Base-by-base conservation (phyloP, 1,284 basidiomycete genomes). In the Cryptococcus depauperatus region DNA sequence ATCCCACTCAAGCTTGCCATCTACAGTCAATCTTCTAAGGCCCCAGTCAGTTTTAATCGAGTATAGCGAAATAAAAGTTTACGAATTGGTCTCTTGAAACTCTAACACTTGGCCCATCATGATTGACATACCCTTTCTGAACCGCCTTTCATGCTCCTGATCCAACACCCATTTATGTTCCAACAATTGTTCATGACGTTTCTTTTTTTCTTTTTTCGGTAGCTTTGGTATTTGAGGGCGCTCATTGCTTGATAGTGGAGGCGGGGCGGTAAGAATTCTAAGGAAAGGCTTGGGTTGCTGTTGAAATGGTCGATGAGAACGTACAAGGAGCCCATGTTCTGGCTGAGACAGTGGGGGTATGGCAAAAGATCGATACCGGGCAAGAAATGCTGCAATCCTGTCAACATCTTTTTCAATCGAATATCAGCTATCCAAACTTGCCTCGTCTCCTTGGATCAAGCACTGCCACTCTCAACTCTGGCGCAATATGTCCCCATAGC, bases 141-240 rank as follows among this genome's bases (percentile, higher is more conserved):
- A 61, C 22, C 61, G 29, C 33, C 59, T 33, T 34, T 64, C 59
- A 35, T 60, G 52, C 39, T 64, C 59, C 18, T 45, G 49, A 21
- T 64, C 56, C 22, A 64, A 43, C 2, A 58, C 51, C 43, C 50
- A 61, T 16, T 47, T 46, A 37, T 54, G 50, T 42, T 60, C 56
- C 6, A 57, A 27, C 14, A 60, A 40, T 22, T 54, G 43, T 18
- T 44, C 41, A 25, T 49, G 50, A n/a, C 29, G 51, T 26, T 26
- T 43, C 26, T 30, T 11, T 19, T 38, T 45, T 35, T 23, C 16
- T n/a, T 28, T 22, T 13, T 38, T 37, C 26, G 34, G 16, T 5
- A 42, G 14, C 13, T 38, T 35, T 14, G 32, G 32, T 16, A 26
- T 35, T 19, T 13, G 39, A 4, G 29, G 9, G 11, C 11, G 5